Conservation (phyloP, 2,329 filamentous ascomycete species). For the Penicillium aurantiogriseum region DNA sequence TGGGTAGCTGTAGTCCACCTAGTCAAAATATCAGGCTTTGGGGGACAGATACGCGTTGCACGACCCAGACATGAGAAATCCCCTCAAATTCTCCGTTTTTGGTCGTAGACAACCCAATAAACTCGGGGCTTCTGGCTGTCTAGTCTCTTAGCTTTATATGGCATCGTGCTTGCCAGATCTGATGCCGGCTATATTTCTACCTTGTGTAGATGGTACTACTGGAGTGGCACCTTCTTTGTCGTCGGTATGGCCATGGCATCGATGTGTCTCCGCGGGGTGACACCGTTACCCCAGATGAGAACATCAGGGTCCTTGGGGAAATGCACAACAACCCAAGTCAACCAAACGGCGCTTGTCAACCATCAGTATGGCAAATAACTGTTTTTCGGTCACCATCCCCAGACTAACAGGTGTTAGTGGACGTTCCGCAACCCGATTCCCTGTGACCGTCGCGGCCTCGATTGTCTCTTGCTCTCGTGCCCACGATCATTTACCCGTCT, state of each 20-base stretch:
- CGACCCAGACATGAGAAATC: not conserved
- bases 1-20: not conserved
- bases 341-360: not conserved
- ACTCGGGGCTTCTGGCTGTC: not conserved
- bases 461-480: too few species aligned
- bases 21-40: not conserved
- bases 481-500: not conserved
- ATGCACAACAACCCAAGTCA: not conserved
- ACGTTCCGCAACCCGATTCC: not conserved
- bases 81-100: not conserved
- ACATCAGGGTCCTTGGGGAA: not conserved
- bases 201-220: too few species aligned
- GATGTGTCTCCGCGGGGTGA: not conserved
- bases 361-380: not conserved
- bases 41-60: not conserved
- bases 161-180: not conserved
- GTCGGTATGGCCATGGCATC: too few species aligned
- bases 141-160: not conserved
- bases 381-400: not conserved
- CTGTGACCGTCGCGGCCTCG: not conserved
- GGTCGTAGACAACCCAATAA: not conserved
- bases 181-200: not conserved
- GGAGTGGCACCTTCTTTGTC: not conserved
- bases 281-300: not conserved
- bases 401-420: not conserved